A percentile compares a stretch with the other conserved stretches of the same genome.
These are phyloP conservation scores for Didymellaceae sp. DNA, from an alignment of 2,329 filamentous ascomycete genomes.

Conservation along the genomic window DNA sequence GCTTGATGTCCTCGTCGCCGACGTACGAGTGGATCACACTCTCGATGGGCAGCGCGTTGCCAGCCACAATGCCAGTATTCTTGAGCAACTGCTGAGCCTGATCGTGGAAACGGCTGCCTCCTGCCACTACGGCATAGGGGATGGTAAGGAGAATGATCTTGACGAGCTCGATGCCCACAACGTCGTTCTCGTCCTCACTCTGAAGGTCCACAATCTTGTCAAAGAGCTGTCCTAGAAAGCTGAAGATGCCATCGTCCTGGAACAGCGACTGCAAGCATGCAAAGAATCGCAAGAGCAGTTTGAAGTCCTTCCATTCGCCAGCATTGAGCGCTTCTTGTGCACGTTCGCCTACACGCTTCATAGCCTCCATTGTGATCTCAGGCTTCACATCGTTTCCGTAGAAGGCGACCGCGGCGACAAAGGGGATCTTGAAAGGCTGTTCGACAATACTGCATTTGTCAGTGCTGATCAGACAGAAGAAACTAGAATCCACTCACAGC, in stretches of 20 bases:
- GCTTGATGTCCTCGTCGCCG: slow-evolving; percentile 66
- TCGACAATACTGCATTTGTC: slow-evolving; percentile 66
- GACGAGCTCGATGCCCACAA: slow-evolving; percentile 82
- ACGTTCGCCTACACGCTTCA: slow-evolving; percentile 66
- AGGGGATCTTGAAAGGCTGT: slow-evolving; percentile 97
- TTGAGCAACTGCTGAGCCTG: slow-evolving; percentile 81
- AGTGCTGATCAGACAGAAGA: slow-evolving; percentile 11
- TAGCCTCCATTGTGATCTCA: slow-evolving; percentile 74
- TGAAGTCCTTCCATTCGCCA: slow-evolving; percentile 89
- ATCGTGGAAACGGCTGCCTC: slow-evolving; percentile 58
- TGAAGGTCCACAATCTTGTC: slow-evolving; percentile 89
- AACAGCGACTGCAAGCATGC: slow-evolving; percentile 83
- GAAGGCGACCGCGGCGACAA: slow-evolving; percentile 82
- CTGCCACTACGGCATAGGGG: slow-evolving; percentile 73
- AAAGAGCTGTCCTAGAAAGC: slow-evolving; percentile 88
- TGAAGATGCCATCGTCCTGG: slow-evolving; percentile 84
- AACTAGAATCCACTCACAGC: slow-evolving; percentile 58
- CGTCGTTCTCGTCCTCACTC: slow-evolving; percentile 90
- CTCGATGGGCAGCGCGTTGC: slow-evolving; percentile 84
- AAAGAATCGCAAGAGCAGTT: slow-evolving; percentile 86
- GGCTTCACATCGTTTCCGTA: slow-evolving; percentile 79
- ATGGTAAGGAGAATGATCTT: slow-evolving; percentile 96
- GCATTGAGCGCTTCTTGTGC: slow-evolving; percentile 71
- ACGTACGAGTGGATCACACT: slow-evolving; percentile 84
- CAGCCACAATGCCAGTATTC: slow-evolving; percentile 93